Conservation (phyloP, 73 alveolate species). For the Tetrahymena thermophila region DNA sequence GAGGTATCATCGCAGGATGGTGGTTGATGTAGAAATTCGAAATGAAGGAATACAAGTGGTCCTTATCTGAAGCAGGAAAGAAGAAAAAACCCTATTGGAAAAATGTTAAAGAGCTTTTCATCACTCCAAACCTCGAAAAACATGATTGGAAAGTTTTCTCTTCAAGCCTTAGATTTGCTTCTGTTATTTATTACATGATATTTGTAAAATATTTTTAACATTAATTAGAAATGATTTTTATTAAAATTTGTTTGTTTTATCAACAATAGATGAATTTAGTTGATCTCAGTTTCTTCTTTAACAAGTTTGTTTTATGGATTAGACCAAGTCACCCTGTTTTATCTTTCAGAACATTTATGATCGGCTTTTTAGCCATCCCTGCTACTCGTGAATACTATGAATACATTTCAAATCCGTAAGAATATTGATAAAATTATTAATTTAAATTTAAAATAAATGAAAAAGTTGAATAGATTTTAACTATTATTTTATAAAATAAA, state of each 20-base stretch:
- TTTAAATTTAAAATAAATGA: not conserved
- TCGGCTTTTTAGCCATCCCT: constrained; percentile 33
- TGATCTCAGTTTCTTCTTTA: constrained; percentile 39
- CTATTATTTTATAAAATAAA: not conserved
- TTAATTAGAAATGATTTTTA: not conserved
- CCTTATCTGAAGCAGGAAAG: constrained; percentile 24
- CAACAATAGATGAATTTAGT: constrained; percentile 15
- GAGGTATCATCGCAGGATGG: constrained; percentile 77
- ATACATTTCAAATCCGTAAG: constrained; percentile 28
- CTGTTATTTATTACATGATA: constrained; percentile 16
- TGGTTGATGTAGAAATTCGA: constrained; percentile 49
- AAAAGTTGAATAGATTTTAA: not conserved
- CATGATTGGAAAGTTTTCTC: constrained; percentile 40
- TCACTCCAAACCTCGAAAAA: constrained; percentile 33
- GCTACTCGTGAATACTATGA: constrained; percentile 42
- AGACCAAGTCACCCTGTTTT: constrained; percentile 15
- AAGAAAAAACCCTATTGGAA: constrained; percentile 7
- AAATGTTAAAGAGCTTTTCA: constrained; percentile 17
- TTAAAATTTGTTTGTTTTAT: not conserved
- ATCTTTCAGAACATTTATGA: constrained; percentile 32
- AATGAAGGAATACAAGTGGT: constrained; percentile 70
- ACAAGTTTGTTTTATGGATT: constrained; percentile 22
- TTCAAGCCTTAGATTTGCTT: constrained; percentile 23
- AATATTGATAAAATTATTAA: not conserved
- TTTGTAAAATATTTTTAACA: not conserved